phyloP scores from a whole-genome alignment of 2,329 filamentous ascomycete species.

The Hypoxylon sp. region DNA sequence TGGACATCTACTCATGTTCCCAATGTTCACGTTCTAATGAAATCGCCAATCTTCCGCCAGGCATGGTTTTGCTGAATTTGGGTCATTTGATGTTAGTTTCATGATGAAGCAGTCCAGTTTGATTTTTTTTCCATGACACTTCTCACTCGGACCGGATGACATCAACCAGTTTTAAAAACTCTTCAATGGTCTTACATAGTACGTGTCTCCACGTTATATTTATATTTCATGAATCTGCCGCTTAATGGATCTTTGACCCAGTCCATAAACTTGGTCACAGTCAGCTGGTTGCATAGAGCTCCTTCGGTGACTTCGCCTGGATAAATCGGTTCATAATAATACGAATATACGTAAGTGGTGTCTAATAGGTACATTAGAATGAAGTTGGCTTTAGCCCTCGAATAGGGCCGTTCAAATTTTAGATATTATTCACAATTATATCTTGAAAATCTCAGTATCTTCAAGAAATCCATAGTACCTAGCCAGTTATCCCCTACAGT shows the following conservation, averaged over 20 bases:
- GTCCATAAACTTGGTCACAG: slow-evolving; percentile 3
- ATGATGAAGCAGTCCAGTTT: not conserved
- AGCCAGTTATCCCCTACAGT: not conserved
- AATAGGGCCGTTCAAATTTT: slow-evolving; percentile 8
- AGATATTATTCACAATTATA: slow-evolving; percentile 4
- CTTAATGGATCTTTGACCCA: not conserved
- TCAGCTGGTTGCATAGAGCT: not conserved
- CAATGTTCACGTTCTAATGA: slow-evolving; percentile 8
- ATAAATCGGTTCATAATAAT: slow-evolving; percentile 27
- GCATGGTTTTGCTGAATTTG: slow-evolving; percentile 6
- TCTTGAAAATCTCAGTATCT: slow-evolving; percentile 2
- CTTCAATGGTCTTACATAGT: not conserved
- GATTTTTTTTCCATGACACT: not conserved
- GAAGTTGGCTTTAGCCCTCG: slow-evolving; percentile 9
- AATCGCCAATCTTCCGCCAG: slow-evolving; percentile 11
- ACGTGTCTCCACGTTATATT: slow-evolving; percentile 4
- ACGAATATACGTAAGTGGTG: not conserved
- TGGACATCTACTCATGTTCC: not conserved
- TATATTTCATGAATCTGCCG: not conserved
- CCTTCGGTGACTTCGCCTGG: slow-evolving; percentile 25
- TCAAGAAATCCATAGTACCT: not conserved
- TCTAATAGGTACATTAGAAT: not conserved
- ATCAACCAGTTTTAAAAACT: slow-evolving; percentile 7
- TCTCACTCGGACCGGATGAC: slow-evolving; percentile 6
- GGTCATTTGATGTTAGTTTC: not conserved